Conservation (phyloP, 768 basidiomycete genomes). For the Chalciporus piperatus region DNA sequence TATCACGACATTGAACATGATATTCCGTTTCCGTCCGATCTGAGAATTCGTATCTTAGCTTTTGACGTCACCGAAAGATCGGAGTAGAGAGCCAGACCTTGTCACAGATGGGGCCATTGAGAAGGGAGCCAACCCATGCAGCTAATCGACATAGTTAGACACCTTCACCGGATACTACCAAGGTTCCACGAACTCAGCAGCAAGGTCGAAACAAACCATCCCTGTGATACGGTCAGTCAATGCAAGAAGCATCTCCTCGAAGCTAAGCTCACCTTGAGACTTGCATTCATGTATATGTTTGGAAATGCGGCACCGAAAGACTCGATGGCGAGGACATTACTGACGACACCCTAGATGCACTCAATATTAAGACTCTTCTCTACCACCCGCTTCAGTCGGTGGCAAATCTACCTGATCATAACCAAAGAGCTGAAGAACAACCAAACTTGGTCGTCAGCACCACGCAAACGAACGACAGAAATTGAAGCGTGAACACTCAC, state of each 20-base stretch:
- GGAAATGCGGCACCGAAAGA: conserved; percentile 35
- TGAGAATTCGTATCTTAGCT: background rate
- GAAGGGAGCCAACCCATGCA: conserved; percentile 30
- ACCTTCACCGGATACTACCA: background rate
- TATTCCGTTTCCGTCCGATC: conserved; percentile 27
- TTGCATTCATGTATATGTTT: conserved; percentile 26
- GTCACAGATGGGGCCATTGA: conserved; percentile 32
- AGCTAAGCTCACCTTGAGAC: conserved; percentile 20
- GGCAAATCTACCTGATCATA: conserved; percentile 27
- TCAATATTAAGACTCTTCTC: background rate
- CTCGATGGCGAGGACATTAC: conserved; percentile 32
- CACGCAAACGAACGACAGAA: background rate
- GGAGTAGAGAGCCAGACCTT: conserved; percentile 13
- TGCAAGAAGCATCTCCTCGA: background rate
- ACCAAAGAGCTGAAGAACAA: conserved; percentile 26
- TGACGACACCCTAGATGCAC: conserved; percentile 27
- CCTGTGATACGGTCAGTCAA: conserved; percentile 15
- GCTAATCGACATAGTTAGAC: conserved; percentile 23
- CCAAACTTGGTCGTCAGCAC: background rate
- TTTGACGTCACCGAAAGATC: background rate
- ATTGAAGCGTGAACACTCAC: conserved; percentile 14
- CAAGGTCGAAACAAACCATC: conserved; percentile 32
- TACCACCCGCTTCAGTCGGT: too few species aligned
- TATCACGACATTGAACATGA: conserved; percentile 28
- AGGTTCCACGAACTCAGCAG: conserved; percentile 21